A percentile compares a stretch with the other conserved stretches of the same genome.
These are phyloP conservation scores for Diutina rugosa DNA, from an alignment of 1,139 yeast genomes.

Conservation along the genomic window DNA sequence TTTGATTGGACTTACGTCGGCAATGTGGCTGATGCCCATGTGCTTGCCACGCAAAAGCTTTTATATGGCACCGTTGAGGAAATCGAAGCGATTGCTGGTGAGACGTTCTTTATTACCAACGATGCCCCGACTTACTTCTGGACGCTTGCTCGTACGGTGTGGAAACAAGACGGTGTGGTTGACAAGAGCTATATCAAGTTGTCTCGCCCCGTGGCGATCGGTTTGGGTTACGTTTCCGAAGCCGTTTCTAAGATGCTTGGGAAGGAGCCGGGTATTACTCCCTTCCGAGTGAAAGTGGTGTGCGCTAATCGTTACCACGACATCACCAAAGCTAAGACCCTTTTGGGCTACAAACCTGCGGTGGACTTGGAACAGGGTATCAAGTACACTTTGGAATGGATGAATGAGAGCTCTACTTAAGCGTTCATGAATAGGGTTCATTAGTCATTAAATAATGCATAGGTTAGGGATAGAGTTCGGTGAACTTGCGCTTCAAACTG, in stretches of 20 bases:
- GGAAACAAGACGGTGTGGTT: constrained; percentile 91
- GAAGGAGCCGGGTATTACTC: constrained; percentile 90
- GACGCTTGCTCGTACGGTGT: constrained; percentile 92
- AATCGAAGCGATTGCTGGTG: constrained; percentile 52
- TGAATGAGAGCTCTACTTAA: constrained; percentile 44
- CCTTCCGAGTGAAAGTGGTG: constrained; percentile 84
- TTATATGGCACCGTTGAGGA: constrained; percentile 20
- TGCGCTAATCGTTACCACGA: constrained; percentile 96
- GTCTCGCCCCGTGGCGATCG: constrained; percentile 59
- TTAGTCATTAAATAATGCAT: background rate
- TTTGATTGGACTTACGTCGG: constrained; percentile 99
- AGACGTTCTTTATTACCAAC: constrained; percentile 82
- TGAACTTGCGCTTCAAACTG: background rate
- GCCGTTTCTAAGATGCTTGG: constrained; percentile 56
- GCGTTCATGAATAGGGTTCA: background rate
- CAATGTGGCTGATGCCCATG: constrained; percentile 96
- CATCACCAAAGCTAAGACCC: constrained; percentile 68
- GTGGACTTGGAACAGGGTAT: constrained; percentile 80
- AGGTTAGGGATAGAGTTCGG: background rate
- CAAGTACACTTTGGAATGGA: constrained; percentile 69
- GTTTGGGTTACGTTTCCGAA: constrained; percentile 70
- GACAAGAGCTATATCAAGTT: constrained; percentile 61
- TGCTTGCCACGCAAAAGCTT: constrained; percentile 74
- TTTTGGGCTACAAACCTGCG: constrained; percentile 70
- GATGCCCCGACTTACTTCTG: constrained; percentile 94